Evolutionary conservation across 2,329 filamentous ascomycete genomes (phyloP), one percentile per base, ranked within the genome.

Genomic region (Colletotrichum sp.): DNA sequence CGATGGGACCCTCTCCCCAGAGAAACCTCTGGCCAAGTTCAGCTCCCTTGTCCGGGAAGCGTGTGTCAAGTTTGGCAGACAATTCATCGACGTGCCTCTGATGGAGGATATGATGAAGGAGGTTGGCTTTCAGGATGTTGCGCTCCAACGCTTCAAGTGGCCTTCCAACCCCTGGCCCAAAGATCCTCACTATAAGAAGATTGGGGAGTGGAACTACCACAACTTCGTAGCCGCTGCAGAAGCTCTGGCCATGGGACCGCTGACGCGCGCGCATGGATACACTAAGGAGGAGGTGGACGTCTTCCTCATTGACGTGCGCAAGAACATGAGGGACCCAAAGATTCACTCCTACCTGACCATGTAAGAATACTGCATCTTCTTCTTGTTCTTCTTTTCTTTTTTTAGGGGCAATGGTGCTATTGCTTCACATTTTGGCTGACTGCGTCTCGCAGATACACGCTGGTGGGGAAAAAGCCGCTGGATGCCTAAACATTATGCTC

Each of bases 1-100:
- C 57, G 87, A 89, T 64, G 82, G 77, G 15, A 84, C 84, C 0
- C 72, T 85, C 6, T 15, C 70, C n/a, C 43, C 65, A 1, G 72
- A 66, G 15, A 75, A 59, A 1, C 73, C 69, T 3, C 34, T 76
- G 70, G 76, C 36, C 72, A 80, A 67, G 64, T 83, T 38, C 78
- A 79, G 15, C 33, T 18, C 31, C 3, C 66, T 72, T 21, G 21
- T 70, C 27, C 51, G 62, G 31, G 75, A 68, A 16, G 70, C 61
- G 33, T 61, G 76, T 58, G 11, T 64, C 70, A 65, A 73, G 29
- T 78, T 80, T 73, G 80, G 80, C 18, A 78, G 81, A 29, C 78
- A 74, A 15, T 76, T 78, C 21, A 71, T 66, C 58, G 76, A 79
- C 27, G 69, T 73, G 8, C 67, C 70, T 4, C 59, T 63, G 5